Base-by-base conservation (phyloP, 257 asterid genomes). In the Perilla frutescens region DNA sequence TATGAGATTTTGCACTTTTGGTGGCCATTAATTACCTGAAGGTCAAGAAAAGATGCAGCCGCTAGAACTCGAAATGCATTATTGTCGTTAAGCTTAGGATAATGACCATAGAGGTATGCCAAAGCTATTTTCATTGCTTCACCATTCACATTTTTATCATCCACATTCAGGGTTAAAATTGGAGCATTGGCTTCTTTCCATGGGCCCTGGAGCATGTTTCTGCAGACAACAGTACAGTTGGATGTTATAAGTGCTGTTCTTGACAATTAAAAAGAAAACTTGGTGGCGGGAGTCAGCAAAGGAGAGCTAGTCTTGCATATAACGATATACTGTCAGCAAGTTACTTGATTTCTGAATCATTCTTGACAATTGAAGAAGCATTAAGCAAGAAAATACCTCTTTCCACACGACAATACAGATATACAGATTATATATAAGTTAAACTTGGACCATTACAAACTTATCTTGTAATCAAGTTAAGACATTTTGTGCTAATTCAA, bases 161-260 rank as follows among this genome's bases (percentile, higher is more conserved):
- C 99, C 77, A 95, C 93, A 14, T 82, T 86, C 87, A 92, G 85
- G 59, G 87, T 92, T 89, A 95, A 82, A 56, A 88, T 79, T 39
- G 96, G 91, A 50, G 97, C 89, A 75, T 86, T 95, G 75, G 97
- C 98, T 81, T 92, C 98, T 83, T 84, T 95, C 99, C 98, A 95
- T 1, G 99, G 99, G 20, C 97, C 98, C 78, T 91, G 97, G 76
- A 95, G 97, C 99, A 95, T 95, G 74, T 86, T 95, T 87, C 99
- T 95, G 86, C 76, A 80, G 74, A 71, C 68, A 80, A 77, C 58
- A 54, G 50, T 32, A 69, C 40, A 15, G 60, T 56, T 50, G 2
- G 70, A 68, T 15, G 13, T 64, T 12, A 40, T 53, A 65, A 69
- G 53, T 59, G 68, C 15, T 31, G 39, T 13, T 37, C 55, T 61